These are phyloP conservation scores for Panicum virgatum DNA, from an alignment of 202 grass and related monocot genomes.

Conservation along the genomic window DNA sequence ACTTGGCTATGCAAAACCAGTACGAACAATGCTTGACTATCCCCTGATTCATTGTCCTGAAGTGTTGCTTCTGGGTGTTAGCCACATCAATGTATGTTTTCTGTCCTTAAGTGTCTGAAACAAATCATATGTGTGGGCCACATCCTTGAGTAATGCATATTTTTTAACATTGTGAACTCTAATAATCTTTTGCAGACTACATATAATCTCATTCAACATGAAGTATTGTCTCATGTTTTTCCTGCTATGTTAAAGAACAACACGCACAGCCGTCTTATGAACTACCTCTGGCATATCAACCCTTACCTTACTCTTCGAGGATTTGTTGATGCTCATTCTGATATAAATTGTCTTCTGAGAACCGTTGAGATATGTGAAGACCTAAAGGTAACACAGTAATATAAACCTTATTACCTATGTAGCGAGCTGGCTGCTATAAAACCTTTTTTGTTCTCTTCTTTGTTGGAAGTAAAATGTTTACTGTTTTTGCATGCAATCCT, in stretches of 20 bases:
- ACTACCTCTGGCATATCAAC: constrained; percentile 73
- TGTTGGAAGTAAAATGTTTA: constrained; percentile 12
- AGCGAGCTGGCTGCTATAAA: constrained; percentile 6
- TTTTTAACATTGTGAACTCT: constrained; percentile 25
- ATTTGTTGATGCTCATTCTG: constrained; percentile 75
- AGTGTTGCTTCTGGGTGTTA: constrained; percentile 79
- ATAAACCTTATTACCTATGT: not conserved
- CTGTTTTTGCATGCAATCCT: not conserved
- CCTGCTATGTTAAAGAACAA: constrained; percentile 75
- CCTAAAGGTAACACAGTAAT: constrained; percentile 60
- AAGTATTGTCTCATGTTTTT: constrained; percentile 75
- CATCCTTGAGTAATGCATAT: constrained; percentile 15
- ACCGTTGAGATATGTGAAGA: constrained; percentile 78
- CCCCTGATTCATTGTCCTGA: constrained; percentile 77
- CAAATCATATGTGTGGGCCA: not conserved
- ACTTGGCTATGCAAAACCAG: constrained; percentile 64
- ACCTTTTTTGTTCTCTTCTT: not conserved
- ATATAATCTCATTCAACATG: constrained; percentile 88
- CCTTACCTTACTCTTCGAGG: constrained; percentile 68
- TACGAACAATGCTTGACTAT: constrained; percentile 61
- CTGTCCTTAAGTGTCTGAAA: not conserved
- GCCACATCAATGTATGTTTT: constrained; percentile 73
- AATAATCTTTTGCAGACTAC: constrained; percentile 62
- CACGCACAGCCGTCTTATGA: constrained; percentile 48
- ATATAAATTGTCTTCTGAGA: constrained; percentile 67